These are phyloP conservation scores for Cryptococcus floricola DNA, from an alignment of 1,284 basidiomycete species.

Conservation along the genomic window DNA sequence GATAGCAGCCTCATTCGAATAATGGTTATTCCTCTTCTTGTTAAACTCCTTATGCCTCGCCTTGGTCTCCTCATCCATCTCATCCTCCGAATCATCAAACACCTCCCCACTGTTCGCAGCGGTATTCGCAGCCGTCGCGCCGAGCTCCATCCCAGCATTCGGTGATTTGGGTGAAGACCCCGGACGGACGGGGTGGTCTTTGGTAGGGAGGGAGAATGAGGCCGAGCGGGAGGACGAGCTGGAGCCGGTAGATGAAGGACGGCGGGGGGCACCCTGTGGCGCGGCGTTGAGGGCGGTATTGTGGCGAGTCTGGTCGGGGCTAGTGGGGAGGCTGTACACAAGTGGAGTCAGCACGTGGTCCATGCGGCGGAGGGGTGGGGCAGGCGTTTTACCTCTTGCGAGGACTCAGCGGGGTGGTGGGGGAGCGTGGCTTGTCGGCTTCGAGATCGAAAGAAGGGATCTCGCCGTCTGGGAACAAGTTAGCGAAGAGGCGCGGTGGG, in stretches of 20 bases:
- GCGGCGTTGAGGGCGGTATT: constrained; percentile 16
- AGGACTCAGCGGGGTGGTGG: constrained; percentile 17
- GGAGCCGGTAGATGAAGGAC: constrained; percentile 62
- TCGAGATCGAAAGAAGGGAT: constrained; percentile 50
- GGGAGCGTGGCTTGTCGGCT: constrained; percentile 12
- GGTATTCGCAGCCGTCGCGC: constrained; percentile 45
- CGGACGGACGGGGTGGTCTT: constrained; percentile 35
- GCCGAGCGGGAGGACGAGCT: constrained; percentile 71
- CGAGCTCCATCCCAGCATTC: constrained; percentile 37
- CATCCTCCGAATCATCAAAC: constrained; percentile 62
- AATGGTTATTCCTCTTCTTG: constrained; percentile 74
- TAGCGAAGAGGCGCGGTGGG: not conserved
- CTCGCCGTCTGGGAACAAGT: constrained; percentile 46
- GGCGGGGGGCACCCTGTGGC: constrained; percentile 52
- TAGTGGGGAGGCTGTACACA: constrained; percentile 8
- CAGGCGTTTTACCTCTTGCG: constrained; percentile 16
- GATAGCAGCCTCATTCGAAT: constrained; percentile 79
- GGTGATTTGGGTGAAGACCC: constrained; percentile 28
- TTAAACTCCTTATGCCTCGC: constrained; percentile 79
- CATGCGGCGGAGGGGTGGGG: not conserved
- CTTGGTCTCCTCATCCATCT: constrained; percentile 83
- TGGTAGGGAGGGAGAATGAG: constrained; percentile 59
- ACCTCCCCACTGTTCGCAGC: constrained; percentile 39
- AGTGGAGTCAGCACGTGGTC: not conserved
- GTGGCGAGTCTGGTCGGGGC: constrained; percentile 9